A percentile compares a stretch with the other conserved stretches of the same genome.
phyloP scores from a whole-genome alignment of 2,329 filamentous ascomycete genomes.

The Blastomyces percursus region DNA sequence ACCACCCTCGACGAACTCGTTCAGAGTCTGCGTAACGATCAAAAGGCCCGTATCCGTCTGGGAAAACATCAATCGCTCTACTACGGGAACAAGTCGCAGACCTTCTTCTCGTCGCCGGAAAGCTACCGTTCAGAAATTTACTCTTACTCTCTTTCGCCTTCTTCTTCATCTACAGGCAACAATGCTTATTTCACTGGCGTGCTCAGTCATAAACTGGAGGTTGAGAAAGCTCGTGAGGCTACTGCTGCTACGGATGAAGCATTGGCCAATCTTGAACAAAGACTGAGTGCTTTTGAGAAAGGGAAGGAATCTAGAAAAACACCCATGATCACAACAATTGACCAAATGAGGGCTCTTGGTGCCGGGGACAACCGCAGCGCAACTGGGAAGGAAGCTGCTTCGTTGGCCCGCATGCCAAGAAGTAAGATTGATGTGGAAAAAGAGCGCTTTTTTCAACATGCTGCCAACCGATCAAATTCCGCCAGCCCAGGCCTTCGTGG shows the following conservation, averaged over 20 bases:
- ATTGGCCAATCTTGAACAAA: conserved; percentile 48
- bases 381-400: conserved; percentile 22
- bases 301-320: conserved; percentile 51
- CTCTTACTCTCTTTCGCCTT: conserved; percentile 24
- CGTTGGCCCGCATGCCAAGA: conserved; percentile 23
- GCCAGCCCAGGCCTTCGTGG: conserved; percentile 33
- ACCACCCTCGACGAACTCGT: conserved; percentile 38
- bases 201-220: conserved; percentile 47
- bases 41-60: conserved; percentile 36
- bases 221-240: conserved; percentile 44
- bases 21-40: conserved; percentile 31
- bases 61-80: conserved; percentile 45
- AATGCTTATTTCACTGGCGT: conserved; percentile 46
- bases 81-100: conserved; percentile 46
- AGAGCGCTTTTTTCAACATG: conserved; percentile 31
- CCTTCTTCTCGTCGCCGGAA: conserved; percentile 44
- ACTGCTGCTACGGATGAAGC: conserved; percentile 49
- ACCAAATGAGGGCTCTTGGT: conserved; percentile 28
- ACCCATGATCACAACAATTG: conserved; percentile 28
- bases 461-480: conserved; percentile 30
- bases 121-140: conserved; percentile 50
- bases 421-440: conserved; percentile 33
- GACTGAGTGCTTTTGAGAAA: conserved; percentile 47
- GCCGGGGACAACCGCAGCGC: conserved; percentile 26
- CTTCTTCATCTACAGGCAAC: too few species aligned